phyloP scores from a whole-genome alignment of 805 yeast genomes.

The Candida suzukii region DNA sequence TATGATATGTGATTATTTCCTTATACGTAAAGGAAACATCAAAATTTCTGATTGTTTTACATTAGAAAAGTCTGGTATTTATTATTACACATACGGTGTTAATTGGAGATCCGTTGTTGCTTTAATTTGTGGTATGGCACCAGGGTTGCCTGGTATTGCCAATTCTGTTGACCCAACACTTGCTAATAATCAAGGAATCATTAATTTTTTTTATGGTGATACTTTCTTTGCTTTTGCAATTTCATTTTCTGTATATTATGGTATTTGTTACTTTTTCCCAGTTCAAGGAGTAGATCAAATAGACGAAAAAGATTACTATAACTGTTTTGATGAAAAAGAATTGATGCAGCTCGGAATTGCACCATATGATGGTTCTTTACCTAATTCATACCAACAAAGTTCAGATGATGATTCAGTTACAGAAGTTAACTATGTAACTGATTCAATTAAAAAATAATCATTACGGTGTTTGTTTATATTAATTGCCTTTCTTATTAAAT shows the following conservation, averaged over 20 bases:
- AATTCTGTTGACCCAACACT: constrained; percentile 18
- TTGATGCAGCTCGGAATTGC: constrained; percentile 22
- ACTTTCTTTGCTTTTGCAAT: constrained; percentile 34
- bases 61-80: constrained; percentile 18
- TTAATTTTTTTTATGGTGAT: constrained; percentile 35
- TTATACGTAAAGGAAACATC: constrained; percentile 32
- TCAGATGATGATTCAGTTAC: not conserved
- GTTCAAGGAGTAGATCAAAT: constrained; percentile 17
- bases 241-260: constrained; percentile 31
- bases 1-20: constrained; percentile 29
- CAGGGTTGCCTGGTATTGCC: constrained; percentile 44
- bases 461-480: too few species aligned
- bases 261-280: constrained; percentile 28
- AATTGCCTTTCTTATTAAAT: too few species aligned
- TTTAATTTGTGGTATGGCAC: constrained; percentile 34
- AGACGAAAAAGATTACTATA: constrained; percentile 28
- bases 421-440: not conserved
- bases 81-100: constrained; percentile 35
- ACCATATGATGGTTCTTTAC: constrained; percentile 9
- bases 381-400: not conserved
- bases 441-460: not conserved
- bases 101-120: constrained; percentile 34
- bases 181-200: constrained; percentile 26
- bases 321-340: constrained; percentile 24
- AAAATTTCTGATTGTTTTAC: constrained; percentile 35